Base-by-base conservation (phyloP, 352 stramenopile species). In the Phytopythium oedochilum region DNA sequence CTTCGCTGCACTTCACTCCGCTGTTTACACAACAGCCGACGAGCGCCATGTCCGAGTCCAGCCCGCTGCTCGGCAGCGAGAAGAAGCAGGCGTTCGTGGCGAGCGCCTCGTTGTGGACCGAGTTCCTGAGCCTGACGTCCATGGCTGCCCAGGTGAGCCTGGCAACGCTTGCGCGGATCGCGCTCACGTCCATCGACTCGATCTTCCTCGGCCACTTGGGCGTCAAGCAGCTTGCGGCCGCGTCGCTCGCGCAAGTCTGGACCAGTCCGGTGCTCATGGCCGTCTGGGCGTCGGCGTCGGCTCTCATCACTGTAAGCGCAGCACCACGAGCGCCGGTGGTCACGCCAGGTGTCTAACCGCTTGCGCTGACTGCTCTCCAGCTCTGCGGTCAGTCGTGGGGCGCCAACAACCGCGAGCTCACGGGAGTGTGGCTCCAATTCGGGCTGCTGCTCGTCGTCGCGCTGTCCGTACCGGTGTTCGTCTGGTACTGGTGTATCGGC, bases 191-290 rank as follows among this genome's bases (percentile, higher is more conserved):
- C 18, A 89, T 92, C 46, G 79, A 93, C 65, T 73, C 77, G 17
- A 64, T 87, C 17, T 93, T 92, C 57, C 60, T 94, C 10, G 86
- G 86, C 3, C 82, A 94, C 55, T 57, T 93, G n/a, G 86, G 86
- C 14, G 65, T 86, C 17, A 69, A 83, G 32, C 66, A 89, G 47
- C 68, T 94, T 12, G 83, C 83, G 18, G 83, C 69, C 1, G 77
- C 75, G 2, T 89, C 86, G 12, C 64, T 94, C n/a, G 70, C 76
- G 6, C 71, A 84, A 40, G 63, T 91, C 6, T 91, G 81, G 81
- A 89, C 76, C 12, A 83, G 71, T 36, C 73, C 73, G 36, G 72
- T 70, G 25, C 68, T 89, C n/a, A 86, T 87, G 57, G 64, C 63
- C 6, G 76, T 89, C 6, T 89, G 74, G 78, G 68, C 74, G 0